Evolutionary conservation across 208 protist genomes (phyloP).

Genomic region (Leishmania major): DNA sequence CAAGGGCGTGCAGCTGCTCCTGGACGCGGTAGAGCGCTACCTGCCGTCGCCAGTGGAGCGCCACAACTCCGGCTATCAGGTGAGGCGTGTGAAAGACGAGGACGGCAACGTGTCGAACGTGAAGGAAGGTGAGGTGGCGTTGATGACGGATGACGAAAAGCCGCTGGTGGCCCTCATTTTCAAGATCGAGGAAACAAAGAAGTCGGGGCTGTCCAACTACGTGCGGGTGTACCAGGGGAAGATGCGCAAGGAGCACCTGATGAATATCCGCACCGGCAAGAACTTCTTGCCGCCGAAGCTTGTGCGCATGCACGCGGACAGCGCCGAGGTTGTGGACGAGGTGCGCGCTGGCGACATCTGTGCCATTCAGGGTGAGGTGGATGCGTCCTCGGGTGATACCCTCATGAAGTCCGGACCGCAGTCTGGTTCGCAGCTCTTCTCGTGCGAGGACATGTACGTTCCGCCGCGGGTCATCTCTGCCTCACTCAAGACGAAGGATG

Average conservation of each 20-base stretch:
- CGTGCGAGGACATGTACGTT: conserved; percentile 97
- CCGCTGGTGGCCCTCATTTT: conserved; percentile 97
- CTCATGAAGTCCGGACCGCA: conserved; percentile 87
- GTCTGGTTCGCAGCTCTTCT: conserved; percentile 62
- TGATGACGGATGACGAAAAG: conserved; percentile 91
- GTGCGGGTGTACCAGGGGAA: conserved; percentile 98
- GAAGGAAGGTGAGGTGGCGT: conserved; percentile 78
- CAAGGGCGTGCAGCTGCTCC: conserved; percentile 98
- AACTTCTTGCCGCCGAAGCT: conserved; percentile 95
- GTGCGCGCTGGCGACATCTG: conserved; percentile 98
- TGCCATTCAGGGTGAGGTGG: conserved; percentile 98
- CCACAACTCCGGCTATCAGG: conserved; percentile 72
- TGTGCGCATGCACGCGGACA: conserved; percentile 98
- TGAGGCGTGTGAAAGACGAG: conserved; percentile 90
- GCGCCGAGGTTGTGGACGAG: conserved; percentile 94
- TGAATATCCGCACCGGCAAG: conserved; percentile 89
- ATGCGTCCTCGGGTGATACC: conserved; percentile 97
- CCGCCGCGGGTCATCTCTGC: conserved; percentile 98
- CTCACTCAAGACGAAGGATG: conserved; percentile 91
- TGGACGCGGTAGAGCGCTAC: conserved; percentile 97
- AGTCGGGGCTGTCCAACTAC: conserved; percentile 98
- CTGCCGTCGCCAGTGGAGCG: conserved; percentile 96
- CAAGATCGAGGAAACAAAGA: conserved; percentile 97
- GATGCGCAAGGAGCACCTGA: conserved; percentile 90
- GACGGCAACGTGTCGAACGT: conserved; percentile 75